Conservation (phyloP, 352 stramenopile genomes). For the Globisporangium spinosum region DNA sequence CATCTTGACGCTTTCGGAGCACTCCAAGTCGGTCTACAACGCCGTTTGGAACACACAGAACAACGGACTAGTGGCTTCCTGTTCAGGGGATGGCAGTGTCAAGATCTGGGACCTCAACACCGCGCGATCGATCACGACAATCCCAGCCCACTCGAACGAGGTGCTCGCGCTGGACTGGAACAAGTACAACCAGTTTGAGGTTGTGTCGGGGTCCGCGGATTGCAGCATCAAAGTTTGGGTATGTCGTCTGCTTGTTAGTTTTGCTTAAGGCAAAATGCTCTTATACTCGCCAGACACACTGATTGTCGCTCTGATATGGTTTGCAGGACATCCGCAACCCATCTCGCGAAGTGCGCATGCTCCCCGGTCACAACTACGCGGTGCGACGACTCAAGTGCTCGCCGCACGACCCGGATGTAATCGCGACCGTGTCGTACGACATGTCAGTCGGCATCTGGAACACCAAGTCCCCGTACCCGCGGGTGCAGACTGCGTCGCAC, state of each 20-base stretch:
- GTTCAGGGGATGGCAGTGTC: constrained; percentile 67
- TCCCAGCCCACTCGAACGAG: constrained; percentile 76
- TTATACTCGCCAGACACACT: not conserved
- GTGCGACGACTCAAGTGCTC: constrained; percentile 85
- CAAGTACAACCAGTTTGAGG: constrained; percentile 90
- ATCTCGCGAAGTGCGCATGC: constrained; percentile 52
- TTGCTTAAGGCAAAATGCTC: not conserved
- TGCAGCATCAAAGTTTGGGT: constrained; percentile 86
- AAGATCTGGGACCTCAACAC: constrained; percentile 82
- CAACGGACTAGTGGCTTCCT: constrained; percentile 62
- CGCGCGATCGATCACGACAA: constrained; percentile 46
- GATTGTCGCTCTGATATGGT: not conserved
- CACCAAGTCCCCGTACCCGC: constrained; percentile 69
- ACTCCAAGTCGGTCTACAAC: constrained; percentile 80
- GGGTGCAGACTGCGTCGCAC: constrained; percentile 68
- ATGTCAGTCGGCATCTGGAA: constrained; percentile 90
- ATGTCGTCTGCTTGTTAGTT: not conserved
- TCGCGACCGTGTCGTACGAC: constrained; percentile 88
- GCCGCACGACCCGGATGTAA: constrained; percentile 73
- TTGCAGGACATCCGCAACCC: constrained; percentile 76
- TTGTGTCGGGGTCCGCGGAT: constrained; percentile 85
- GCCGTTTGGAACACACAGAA: constrained; percentile 85
- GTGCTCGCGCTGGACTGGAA: constrained; percentile 90
- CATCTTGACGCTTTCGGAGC: constrained; percentile 70
- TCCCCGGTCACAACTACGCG: constrained; percentile 81